Evolutionary conservation across 768 basidiomycete species (phyloP), one percentile per base, ranked within the genome.

Genomic region (Flagelloscypha sp.): DNA sequence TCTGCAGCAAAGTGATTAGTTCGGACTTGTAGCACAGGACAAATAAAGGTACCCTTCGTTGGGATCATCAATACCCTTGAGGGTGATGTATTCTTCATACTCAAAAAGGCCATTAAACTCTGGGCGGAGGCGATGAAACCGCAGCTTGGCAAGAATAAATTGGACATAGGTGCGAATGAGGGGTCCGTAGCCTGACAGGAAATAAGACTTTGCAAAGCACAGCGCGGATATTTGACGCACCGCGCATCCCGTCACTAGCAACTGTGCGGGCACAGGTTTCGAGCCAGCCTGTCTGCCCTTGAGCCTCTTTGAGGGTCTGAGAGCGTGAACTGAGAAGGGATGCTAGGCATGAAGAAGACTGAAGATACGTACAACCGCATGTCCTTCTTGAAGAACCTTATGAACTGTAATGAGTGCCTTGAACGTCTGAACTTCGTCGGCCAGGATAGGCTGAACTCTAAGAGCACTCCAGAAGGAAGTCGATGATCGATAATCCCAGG

Each of bases 91-190:
- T 59, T 99, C 95, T 53, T 98, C 93, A 49, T 99, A 99, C 59
- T 99, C 95, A 53, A 99, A 99, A 5, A 99, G 63, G 17, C 95
- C 95, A 58, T 98, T 98, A 65, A 99, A 99, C 56, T 98, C 95
- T 2, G 89, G 87, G 49, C 95, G 79, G 27, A 94, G 68, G 18
- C 89, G 84, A 58, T 98, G 95, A 59, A 98, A 98, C 27, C 92
- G 74, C 27, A 99, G 76, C 58, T 99, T 99, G 12, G 92, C 84
- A 34, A 98, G 66, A 36, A 98, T 79, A 57, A 95, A 95, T 45
- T 92, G 84, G 8, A 97, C 94, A 52, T 99, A 98, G 22, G 90
- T 93, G 47, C 81, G 81, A 55, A 98, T 98, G 36, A 98, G 69
- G 19, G 88, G 69, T 1, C 84, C 88, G 46, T 99, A 98, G 22